Percentiles rank a stretch among this genome's conserved stretches.
Conservation (phyloP, 108 stramenopile species). For the Asterionellopsis glacialis region DNA sequence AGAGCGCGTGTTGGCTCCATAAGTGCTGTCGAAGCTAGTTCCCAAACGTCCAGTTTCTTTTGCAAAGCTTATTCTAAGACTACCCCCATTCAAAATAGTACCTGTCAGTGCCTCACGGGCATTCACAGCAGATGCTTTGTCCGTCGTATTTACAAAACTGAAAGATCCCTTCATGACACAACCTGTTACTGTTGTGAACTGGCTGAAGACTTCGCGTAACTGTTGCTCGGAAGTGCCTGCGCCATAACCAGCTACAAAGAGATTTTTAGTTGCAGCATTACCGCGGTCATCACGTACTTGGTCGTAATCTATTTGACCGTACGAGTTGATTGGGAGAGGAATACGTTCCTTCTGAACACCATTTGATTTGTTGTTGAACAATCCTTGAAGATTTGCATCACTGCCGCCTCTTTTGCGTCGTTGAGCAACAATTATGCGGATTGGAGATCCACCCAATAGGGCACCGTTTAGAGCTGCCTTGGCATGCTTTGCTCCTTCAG, state of each 20-base stretch:
- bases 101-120: slow-evolving; percentile 65
- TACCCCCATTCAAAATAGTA: slow-evolving; percentile 67
- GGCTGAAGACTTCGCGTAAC: slow-evolving; percentile 57
- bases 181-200: slow-evolving; percentile 53
- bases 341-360: not conserved
- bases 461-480: slow-evolving; percentile 72
- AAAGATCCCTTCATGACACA: slow-evolving; percentile 71
- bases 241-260: slow-evolving; percentile 88
- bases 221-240: slow-evolving; percentile 72
- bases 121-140: slow-evolving; percentile 50
- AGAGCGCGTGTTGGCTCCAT: slow-evolving; percentile 13
- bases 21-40: slow-evolving; percentile 75
- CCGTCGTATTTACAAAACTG: slow-evolving; percentile 78
- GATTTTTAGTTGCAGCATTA: slow-evolving; percentile 81
- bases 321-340: slow-evolving; percentile 26
- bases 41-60: slow-evolving; percentile 85
- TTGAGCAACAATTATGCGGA: slow-evolving; percentile 75
- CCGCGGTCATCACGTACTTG: slow-evolving; percentile 72
- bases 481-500: slow-evolving; percentile 66
- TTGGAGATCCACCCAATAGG: slow-evolving; percentile 67
- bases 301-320: slow-evolving; percentile 35
- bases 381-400: not conserved
- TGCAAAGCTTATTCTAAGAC: slow-evolving; percentile 81
- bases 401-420: slow-evolving; percentile 36
- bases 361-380: not conserved